Conservation (phyloP, 129 eudicot genomes). For the Centaurea solstitialis region DNA sequence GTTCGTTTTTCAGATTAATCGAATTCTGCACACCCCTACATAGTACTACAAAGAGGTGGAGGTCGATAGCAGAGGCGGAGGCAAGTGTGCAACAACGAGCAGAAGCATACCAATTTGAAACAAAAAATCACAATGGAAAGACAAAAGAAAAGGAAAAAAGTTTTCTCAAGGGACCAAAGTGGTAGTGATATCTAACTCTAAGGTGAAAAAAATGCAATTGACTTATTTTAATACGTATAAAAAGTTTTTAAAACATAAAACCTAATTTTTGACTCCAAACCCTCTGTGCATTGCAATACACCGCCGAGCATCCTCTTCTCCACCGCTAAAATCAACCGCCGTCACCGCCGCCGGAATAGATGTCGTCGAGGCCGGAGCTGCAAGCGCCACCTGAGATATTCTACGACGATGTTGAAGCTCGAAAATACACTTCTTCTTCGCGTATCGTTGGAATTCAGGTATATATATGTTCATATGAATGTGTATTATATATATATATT, state of each 20-base stretch:
- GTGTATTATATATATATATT: background rate
- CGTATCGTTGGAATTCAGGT: constrained; percentile 99
- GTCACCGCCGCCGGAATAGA: constrained; percentile 9
- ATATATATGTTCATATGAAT: background rate
- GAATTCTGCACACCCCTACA: too few species aligned
- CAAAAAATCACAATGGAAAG: background rate
- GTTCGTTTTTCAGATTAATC: too few species aligned
- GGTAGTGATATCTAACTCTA: background rate
- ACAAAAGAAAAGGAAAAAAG: background rate
- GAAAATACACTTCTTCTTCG: constrained; percentile 95
- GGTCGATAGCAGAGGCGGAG: background rate
- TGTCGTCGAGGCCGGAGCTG: constrained; percentile 87
- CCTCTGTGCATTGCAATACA: constrained; percentile 10
- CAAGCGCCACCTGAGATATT: constrained; percentile 98
- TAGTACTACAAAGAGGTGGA: background rate
- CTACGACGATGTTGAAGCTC: constrained; percentile 92
- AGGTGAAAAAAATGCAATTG: background rate
- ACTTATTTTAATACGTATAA: background rate
- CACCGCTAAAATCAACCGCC: constrained; percentile 10
- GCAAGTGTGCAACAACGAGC: background rate
- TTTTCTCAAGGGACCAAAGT: background rate
- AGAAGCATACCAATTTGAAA: background rate
- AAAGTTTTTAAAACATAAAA: background rate
- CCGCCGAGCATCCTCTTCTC: constrained; percentile 1
- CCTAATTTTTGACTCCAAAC: constrained; percentile 9